These are phyloP conservation scores for Pyrenochaeta sp. DNA, from an alignment of 2,329 filamentous ascomycete species.

Conservation along the genomic window DNA sequence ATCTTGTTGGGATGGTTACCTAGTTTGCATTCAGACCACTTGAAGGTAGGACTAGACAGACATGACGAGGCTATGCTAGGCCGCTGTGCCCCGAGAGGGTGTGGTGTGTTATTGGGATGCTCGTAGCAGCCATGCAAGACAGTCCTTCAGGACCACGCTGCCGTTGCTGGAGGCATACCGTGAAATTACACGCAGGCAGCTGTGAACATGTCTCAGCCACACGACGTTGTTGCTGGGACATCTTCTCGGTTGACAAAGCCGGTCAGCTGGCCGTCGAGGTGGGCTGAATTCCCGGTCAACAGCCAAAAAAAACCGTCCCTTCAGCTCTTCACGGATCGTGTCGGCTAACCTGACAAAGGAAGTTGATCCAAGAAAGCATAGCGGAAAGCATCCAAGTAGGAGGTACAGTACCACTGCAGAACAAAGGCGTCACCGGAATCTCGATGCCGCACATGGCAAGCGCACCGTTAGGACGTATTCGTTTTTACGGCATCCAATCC, in stretches of 20 bases:
- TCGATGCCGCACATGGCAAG: slow-evolving; percentile 17
- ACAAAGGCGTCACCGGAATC: slow-evolving; percentile 33
- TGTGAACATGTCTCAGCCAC: slow-evolving; percentile 27
- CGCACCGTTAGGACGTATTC: slow-evolving; percentile 24
- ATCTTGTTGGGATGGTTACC: slow-evolving; percentile 16
- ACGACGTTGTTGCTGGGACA: slow-evolving; percentile 7
- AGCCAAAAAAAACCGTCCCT: slow-evolving; percentile 13
- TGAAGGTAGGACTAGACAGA: slow-evolving; percentile 10
- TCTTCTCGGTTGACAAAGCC: slow-evolving; percentile 15
- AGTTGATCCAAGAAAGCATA: slow-evolving; percentile 1
- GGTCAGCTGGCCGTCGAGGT: slow-evolving; percentile 23
- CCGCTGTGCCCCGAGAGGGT: slow-evolving; percentile 13
- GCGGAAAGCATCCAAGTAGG: slow-evolving; percentile 4
- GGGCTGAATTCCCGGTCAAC: slow-evolving; percentile 25
- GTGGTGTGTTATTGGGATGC: slow-evolving; percentile 7
- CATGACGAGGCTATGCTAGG: slow-evolving; percentile 16
- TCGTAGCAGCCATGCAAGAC: slow-evolving; percentile 8
- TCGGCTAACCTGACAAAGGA: slow-evolving; percentile 1
- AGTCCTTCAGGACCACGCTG: slow-evolving; percentile 11
- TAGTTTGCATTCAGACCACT: slow-evolving; percentile 15
- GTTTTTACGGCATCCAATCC: slow-evolving; percentile 33
- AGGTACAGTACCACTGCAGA: slow-evolving; percentile 11
- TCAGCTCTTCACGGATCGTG: slow-evolving; percentile 9
- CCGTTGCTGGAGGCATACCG: slow-evolving; percentile 17
- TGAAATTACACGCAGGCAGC: slow-evolving; percentile 21